These are phyloP conservation scores for Mucor racemosus DNA, from an alignment of 371 early-diverging fungal genomes.

Conservation along the genomic window DNA sequence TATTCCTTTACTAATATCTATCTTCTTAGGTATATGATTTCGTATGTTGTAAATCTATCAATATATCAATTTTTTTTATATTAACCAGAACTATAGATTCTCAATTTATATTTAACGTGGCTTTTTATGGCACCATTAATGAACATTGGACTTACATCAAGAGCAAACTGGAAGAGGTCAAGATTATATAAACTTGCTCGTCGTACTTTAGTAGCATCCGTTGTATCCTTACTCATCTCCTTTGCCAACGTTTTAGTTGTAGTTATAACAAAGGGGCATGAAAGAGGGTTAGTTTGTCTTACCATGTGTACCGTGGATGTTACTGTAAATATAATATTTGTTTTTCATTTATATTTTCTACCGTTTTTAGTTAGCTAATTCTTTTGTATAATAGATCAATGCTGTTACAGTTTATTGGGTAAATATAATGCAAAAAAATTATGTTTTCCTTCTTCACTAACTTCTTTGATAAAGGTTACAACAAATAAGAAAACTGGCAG, in stretches of 20 bases:
- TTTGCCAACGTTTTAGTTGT: constrained; percentile 54
- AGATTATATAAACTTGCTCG: constrained; percentile 52
- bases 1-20: background rate
- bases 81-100: constrained; percentile 16
- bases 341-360: background rate
- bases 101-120: constrained; percentile 41
- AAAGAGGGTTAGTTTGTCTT: constrained; percentile 59
- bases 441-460: background rate
- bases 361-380: background rate
- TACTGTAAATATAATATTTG: constrained; percentile 36
- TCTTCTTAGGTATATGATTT: constrained; percentile 42
- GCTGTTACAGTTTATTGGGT: constrained; percentile 67
- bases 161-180: constrained; percentile 51
- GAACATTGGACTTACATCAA: constrained; percentile 37
- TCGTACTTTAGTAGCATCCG: constrained; percentile 54
- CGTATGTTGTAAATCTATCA: constrained; percentile 25
- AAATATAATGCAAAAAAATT: background rate
- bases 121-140: constrained; percentile 50
- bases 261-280: constrained; percentile 51
- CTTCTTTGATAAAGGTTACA: constrained; percentile 24
- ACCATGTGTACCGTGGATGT: constrained; percentile 62
- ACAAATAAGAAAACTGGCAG: constrained; percentile 18
- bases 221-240: constrained; percentile 53
- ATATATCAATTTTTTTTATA: background rate
- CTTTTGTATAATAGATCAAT: constrained; percentile 40